These are phyloP conservation scores for Arabidopsis lyrata DNA, from an alignment of 441 rosid species.

Conservation along the genomic window DNA sequence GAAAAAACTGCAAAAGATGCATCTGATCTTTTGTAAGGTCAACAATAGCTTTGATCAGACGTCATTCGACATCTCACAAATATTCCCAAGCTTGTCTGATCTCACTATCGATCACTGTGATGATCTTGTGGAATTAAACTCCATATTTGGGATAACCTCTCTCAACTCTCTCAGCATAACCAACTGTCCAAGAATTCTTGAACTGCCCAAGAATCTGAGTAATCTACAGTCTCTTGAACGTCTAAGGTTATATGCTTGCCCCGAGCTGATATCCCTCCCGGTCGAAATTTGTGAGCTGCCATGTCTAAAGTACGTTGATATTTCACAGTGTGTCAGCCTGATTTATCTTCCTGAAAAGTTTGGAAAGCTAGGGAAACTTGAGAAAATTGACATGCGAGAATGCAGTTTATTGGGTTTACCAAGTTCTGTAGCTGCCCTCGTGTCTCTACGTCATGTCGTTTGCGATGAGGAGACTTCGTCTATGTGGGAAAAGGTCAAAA, in stretches of 20 bases:
- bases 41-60: slow-evolving; percentile 57
- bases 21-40: slow-evolving; percentile 71
- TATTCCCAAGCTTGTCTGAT: slow-evolving; percentile 68
- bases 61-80: slow-evolving; percentile 53
- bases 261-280: slow-evolving; percentile 59
- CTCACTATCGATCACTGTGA: slow-evolving; percentile 81
- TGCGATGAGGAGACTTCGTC: slow-evolving; percentile 62
- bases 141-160: slow-evolving; percentile 51
- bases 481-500: slow-evolving; percentile 59
- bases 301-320: slow-evolving; percentile 65
- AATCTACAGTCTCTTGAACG: slow-evolving; percentile 54
- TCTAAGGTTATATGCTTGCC: slow-evolving; percentile 78
- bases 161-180: slow-evolving; percentile 72
- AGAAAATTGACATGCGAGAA: slow-evolving; percentile 92
- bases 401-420: slow-evolving; percentile 58
- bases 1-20: slow-evolving; percentile 58
- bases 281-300: slow-evolving; percentile 56
- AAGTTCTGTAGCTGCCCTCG: slow-evolving; percentile 43
- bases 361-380: slow-evolving; percentile 55
- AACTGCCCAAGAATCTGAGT: slow-evolving; percentile 60
- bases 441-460: slow-evolving; percentile 58
- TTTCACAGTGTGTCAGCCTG: slow-evolving; percentile 75
- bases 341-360: slow-evolving; percentile 59
- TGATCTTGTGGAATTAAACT: slow-evolving; percentile 63
- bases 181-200: slow-evolving; percentile 70